Conservation (phyloP, 139 green algal species). For the Pleodorina starrii region DNA sequence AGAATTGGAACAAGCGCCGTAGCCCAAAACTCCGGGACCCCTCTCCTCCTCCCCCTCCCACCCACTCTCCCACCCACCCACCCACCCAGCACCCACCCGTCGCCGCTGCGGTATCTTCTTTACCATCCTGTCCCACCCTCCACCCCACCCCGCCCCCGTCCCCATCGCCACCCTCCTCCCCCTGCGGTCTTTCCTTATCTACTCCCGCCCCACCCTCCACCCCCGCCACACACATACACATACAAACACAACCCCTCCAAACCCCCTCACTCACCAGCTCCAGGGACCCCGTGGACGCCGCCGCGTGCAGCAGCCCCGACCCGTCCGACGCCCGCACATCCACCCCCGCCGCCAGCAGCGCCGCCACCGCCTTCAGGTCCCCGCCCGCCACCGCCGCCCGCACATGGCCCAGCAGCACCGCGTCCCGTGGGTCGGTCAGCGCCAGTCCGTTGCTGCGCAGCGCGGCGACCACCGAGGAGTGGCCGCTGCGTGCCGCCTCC, state of each 20-base stretch:
- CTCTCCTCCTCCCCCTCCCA: too few relatives aligned
- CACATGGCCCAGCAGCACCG: background rate
- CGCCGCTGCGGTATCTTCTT: too few relatives aligned
- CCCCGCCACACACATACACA: background rate
- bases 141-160: background rate
- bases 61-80: too few relatives aligned
- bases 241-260: background rate
- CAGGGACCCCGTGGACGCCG: background rate
- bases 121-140: background rate
- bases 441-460: background rate
- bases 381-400: background rate
- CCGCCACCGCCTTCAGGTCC: background rate
- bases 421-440: constrained; percentile 30
- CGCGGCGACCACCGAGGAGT: background rate
- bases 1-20: too few relatives aligned
- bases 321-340: background rate
- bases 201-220: background rate
- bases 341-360: constrained; percentile 31
- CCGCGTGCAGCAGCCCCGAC: background rate
- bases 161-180: too few relatives aligned
- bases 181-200: too few relatives aligned
- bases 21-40: too few relatives aligned
- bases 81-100: too few relatives aligned
- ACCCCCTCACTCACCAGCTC: constrained; percentile 15
- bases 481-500: constrained; percentile 19